Percentiles rank a stretch among this genome's conserved stretches.
Evolutionary conservation across 257 asterid species (phyloP).

Genomic region (Gynochthodes officinalis): DNA sequence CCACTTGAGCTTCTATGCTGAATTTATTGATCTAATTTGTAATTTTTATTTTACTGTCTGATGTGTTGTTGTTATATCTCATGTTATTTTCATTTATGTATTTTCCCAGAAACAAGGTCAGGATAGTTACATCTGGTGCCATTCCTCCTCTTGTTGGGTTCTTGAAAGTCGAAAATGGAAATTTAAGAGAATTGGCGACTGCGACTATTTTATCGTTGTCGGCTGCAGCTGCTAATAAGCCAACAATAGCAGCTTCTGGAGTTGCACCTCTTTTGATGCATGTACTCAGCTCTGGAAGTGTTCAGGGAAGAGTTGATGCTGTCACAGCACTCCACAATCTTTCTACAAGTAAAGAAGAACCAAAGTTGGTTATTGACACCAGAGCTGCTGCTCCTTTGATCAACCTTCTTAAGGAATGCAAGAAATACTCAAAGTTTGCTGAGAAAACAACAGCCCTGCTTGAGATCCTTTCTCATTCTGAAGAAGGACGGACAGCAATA

Average conservation of each 20-base stretch:
- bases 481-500: constrained; percentile 68
- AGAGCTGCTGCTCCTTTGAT: constrained; percentile 67
- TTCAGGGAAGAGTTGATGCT: constrained; percentile 83
- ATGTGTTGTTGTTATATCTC: constrained; percentile 8
- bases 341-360: constrained; percentile 50
- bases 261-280: constrained; percentile 63
- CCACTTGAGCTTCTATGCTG: background rate
- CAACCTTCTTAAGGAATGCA: constrained; percentile 73
- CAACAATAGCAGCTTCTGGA: constrained; percentile 66
- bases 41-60: background rate
- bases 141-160: constrained; percentile 77
- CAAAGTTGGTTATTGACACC: constrained; percentile 51
- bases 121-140: constrained; percentile 71
- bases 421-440: constrained; percentile 77
- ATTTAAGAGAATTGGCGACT: constrained; percentile 74
- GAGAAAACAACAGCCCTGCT: constrained; percentile 77
- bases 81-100: constrained; percentile 13
- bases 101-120: constrained; percentile 65
- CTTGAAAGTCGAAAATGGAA: constrained; percentile 53
- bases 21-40: background rate
- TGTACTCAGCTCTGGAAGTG: constrained; percentile 68
- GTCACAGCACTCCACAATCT: constrained; percentile 85
- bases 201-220: constrained; percentile 76
- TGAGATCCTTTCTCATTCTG: constrained; percentile 58
- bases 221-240: constrained; percentile 64